phyloP scores from a whole-genome alignment of 352 stramenopile species.

The Phytopythium boreale region DNA sequence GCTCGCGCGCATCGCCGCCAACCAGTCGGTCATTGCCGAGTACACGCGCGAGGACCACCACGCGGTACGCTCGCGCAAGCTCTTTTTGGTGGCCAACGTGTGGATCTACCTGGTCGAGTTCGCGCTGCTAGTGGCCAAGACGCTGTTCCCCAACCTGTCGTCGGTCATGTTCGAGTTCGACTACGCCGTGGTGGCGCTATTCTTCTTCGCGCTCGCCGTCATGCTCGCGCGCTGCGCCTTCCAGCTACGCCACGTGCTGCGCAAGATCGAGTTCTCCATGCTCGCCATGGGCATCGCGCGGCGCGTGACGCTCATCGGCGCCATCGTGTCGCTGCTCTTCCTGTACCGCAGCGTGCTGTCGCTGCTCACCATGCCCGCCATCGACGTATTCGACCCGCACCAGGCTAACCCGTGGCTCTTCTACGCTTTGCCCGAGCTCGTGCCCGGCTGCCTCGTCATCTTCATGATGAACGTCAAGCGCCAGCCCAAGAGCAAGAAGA shows the following conservation, averaged over 20 bases:
- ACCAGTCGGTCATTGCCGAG: slow-evolving; percentile 71
- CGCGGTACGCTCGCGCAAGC: slow-evolving; percentile 42
- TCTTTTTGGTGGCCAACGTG: slow-evolving; percentile 80
- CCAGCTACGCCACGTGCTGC: slow-evolving; percentile 46
- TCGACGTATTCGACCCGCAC: slow-evolving; percentile 72
- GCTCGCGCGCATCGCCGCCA: slow-evolving; percentile 55
- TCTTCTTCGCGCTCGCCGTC: slow-evolving; percentile 68
- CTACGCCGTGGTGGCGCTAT: slow-evolving; percentile 70
- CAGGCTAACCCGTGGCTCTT: slow-evolving; percentile 72
- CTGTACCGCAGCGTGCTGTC: slow-evolving; percentile 57
- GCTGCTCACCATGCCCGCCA: slow-evolving; percentile 60
- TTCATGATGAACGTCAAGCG: slow-evolving; percentile 81
- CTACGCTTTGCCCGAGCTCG: slow-evolving; percentile 71
- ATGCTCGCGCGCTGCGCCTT: slow-evolving; percentile 59
- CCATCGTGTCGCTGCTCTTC: slow-evolving; percentile 50
- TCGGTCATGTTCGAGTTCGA: slow-evolving; percentile 67
- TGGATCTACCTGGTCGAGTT: slow-evolving; percentile 83
- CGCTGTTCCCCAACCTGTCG: slow-evolving; percentile 51
- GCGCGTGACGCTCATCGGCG: slow-evolving; percentile 57
- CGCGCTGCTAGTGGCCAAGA: slow-evolving; percentile 67
- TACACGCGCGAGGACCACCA: slow-evolving; percentile 56
- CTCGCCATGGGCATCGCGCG: slow-evolving; percentile 51
- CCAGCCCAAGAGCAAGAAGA: slow-evolving; percentile 15
- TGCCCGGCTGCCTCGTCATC: slow-evolving; percentile 67
- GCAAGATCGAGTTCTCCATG: slow-evolving; percentile 76